Conservation (phyloP, 192 early-diverging fungal genomes). For the Backusella australiensis region DNA sequence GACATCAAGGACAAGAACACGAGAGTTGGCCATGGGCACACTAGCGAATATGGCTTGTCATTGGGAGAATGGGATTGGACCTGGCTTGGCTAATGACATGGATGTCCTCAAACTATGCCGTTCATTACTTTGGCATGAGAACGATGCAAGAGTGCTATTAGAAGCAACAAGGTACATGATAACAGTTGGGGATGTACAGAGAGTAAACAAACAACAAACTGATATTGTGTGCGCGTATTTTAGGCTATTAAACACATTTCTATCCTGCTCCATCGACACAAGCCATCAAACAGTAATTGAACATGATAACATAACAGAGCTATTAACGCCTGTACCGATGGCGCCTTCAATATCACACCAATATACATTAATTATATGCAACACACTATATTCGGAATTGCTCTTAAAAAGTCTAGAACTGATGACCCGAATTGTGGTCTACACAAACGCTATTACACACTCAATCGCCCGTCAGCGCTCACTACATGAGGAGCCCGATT, state of each 20-base stretch:
- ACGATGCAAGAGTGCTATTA: conserved; percentile 24
- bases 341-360: conserved; percentile 24
- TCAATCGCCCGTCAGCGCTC: background rate
- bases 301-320: conserved; percentile 19
- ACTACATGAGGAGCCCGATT: background rate
- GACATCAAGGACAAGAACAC: conserved; percentile 25
- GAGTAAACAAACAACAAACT: no score
- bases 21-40: conserved; percentile 35
- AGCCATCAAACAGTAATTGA: conserved; percentile 25
- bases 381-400: conserved; percentile 29
- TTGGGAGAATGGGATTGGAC: conserved; percentile 22
- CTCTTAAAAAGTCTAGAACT: conserved; percentile 20
- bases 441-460: conserved; percentile 28
- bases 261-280: conserved; percentile 20
- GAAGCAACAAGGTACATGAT: conserved; percentile 27
- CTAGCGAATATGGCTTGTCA: conserved; percentile 40
- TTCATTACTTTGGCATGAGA: conserved; percentile 25
- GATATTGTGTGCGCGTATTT: no score
- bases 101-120: conserved; percentile 28
- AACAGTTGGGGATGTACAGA: no score
- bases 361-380: conserved; percentile 28
- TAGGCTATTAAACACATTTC: conserved; percentile 24
- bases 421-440: conserved; percentile 27
- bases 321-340: conserved; percentile 10
- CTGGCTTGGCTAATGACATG: conserved; percentile 24